These are phyloP conservation scores for Ophiognomonia clavigignenti-juglandacearum DNA, from an alignment of 2,329 filamentous ascomycete species.

Conservation along the genomic window DNA sequence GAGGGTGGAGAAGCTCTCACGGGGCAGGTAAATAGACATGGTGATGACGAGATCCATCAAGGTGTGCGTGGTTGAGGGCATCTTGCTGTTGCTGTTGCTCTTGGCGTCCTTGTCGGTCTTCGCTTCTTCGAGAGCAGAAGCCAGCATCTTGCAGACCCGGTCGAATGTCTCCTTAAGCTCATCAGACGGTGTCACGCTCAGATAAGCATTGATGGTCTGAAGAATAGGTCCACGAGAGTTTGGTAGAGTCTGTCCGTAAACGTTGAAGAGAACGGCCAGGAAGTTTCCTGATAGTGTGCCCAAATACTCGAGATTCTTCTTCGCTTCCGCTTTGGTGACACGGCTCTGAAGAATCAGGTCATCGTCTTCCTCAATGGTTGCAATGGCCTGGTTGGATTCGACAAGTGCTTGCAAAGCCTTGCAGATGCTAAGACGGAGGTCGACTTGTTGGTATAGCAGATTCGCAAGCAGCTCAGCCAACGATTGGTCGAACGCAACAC, in stretches of 20 bases:
- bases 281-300: constrained; percentile 79
- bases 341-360: constrained; percentile 73
- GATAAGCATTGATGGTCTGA: constrained; percentile 89
- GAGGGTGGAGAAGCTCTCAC: constrained; percentile 76
- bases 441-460: constrained; percentile 85
- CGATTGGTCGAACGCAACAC: constrained; percentile 71
- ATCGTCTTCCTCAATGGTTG: constrained; percentile 64
- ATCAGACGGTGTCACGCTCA: constrained; percentile 75
- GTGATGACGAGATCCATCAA: constrained; percentile 96
- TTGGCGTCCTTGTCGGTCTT: constrained; percentile 56
- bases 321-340: constrained; percentile 68
- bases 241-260: constrained; percentile 93
- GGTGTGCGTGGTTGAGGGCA: constrained; percentile 91
- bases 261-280: constrained; percentile 96
- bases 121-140: constrained; percentile 58
- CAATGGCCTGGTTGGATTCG: constrained; percentile 83
- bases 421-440: constrained; percentile 83
- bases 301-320: constrained; percentile 77
- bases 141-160: constrained; percentile 80
- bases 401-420: constrained; percentile 79
- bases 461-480: constrained; percentile 92
- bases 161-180: constrained; percentile 87
- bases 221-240: constrained; percentile 88
- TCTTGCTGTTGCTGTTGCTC: constrained; percentile 62
- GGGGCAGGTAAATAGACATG: constrained; percentile 87